phyloP scores from a whole-genome alignment of 441 rosid species.

The Melastoma candidum region DNA sequence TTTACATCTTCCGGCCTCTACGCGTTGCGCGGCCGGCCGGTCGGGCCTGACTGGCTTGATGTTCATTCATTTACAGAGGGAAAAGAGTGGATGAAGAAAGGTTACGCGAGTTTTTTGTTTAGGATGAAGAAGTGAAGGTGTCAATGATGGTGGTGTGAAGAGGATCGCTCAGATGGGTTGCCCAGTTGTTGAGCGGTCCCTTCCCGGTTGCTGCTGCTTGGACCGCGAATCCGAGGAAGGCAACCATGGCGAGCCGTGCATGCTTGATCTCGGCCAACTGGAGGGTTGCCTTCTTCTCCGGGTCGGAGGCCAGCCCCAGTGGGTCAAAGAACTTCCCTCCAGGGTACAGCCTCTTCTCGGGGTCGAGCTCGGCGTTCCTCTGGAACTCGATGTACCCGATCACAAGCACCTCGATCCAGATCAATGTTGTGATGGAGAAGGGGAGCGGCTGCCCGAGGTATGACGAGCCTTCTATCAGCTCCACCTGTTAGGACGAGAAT shows the following conservation, averaged over 20 bases:
- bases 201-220: constrained; percentile 81
- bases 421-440: constrained; percentile 69
- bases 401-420: constrained; percentile 78
- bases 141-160: constrained; percentile 93
- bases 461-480: constrained; percentile 77
- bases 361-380: constrained; percentile 84
- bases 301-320: constrained; percentile 68
- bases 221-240: constrained; percentile 73
- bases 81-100: no score
- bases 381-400: constrained; percentile 95
- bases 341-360: constrained; percentile 79
- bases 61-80: no score
- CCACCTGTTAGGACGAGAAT: constrained; percentile 39
- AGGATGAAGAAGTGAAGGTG: constrained; percentile 43
- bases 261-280: constrained; percentile 96
- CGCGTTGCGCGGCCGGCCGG: no score
- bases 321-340: constrained; percentile 86
- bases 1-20: no score
- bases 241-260: constrained; percentile 96
- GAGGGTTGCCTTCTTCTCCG: constrained; percentile 73
- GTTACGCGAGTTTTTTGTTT: background rate
- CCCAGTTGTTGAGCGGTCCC: constrained; percentile 96
- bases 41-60: no score
- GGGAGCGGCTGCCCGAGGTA: constrained; percentile 90
- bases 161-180: constrained; percentile 86